Base-by-base conservation (phyloP, 129 eudicot species). In the Sambucus nigra region DNA sequence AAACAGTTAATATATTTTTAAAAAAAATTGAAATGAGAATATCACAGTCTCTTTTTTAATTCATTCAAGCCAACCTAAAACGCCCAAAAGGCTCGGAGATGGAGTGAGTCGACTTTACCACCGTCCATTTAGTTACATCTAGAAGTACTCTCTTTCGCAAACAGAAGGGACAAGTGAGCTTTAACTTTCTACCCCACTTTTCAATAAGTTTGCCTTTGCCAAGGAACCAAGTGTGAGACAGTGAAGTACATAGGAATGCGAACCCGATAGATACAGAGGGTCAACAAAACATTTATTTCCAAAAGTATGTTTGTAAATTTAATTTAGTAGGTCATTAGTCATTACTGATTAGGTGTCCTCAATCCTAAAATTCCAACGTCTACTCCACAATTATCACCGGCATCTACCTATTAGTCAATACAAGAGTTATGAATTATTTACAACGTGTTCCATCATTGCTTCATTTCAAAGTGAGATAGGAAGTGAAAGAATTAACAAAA, bases 381-480 rank as follows among this genome's bases (percentile, higher is more conserved):
- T 26, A 6, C 59, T 16, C 39, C 8, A 26, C 9, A 26, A 28
- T 32, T 28, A 8, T n/a, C 57, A 51, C 23, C 57, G 12, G 17
- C 33, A 14, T 51, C 16, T 25, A 25, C 32, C 42, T 35, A 35
- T 14, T 47, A 14, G 5, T 5, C 22, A 47, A 51, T 24, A 11
- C 19, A 53, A 27, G n/a, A 24, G 19, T 26, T 15, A 15, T 17
- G 5, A 33, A 55, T 39, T 57, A 21, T 25, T 47, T 2, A 5
- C 23, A 38, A 57, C 31, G 39, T 57, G 38, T 24, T 25, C 62
- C 22, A 57, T 57, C 40, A 57, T 57, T 57, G 33, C 2, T 57
- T 24, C 35, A 57, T 57, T 57, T n/a, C n/a, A n/a, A n/a, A n/a
- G n/a, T n/a, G n/a, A n/a, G n/a, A n/a, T n/a, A n/a, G n/a, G n/a